Conservation (phyloP, 2,329 filamentous ascomycete species). For the Coccinonectria pachysandricola region DNA sequence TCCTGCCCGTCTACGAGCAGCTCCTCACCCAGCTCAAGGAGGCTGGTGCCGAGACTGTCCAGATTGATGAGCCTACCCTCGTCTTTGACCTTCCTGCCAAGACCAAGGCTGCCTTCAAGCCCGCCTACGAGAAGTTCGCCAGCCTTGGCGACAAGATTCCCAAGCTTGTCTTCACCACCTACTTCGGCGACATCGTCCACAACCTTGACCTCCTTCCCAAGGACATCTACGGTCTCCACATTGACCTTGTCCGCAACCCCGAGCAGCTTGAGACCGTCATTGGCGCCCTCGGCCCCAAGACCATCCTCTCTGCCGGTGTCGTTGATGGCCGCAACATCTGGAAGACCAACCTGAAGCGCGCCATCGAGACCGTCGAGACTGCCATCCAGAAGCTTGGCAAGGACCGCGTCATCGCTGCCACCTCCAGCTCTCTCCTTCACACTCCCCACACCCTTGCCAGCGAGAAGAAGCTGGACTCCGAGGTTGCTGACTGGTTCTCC, state of each 20-base stretch:
- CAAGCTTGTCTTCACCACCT: conserved; percentile 84
- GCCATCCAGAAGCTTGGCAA: conserved; percentile 93
- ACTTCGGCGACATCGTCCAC: conserved; percentile 99
- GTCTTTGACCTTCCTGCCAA: conserved; percentile 87
- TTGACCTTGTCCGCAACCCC: conserved; percentile 95
- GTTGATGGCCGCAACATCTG: conserved; percentile 99
- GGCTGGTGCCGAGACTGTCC: conserved; percentile 89
- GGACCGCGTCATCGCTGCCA: conserved; percentile 93
- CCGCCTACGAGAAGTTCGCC: conserved; percentile 83
- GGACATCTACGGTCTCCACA: conserved; percentile 74
- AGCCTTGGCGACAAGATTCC: conserved; percentile 70
- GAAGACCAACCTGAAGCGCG: conserved; percentile 98
- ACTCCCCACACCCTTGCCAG: conserved; percentile 94
- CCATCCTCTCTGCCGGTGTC: conserved; percentile 87
- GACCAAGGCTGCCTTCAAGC: conserved; percentile 96
- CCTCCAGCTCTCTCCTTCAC: conserved; percentile 95
- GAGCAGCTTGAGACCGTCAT: conserved; percentile 89
- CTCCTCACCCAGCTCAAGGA: conserved; percentile 88
- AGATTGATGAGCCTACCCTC: conserved; percentile 96
- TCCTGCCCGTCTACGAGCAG: conserved; percentile 89
- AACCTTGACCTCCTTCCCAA: conserved; percentile 85
- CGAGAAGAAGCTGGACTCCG: conserved; percentile 95
- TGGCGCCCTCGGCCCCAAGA: conserved; percentile 73
- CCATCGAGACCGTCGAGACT: conserved; percentile 81
- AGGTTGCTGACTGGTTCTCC: conserved; percentile 97